These are phyloP conservation scores for Vigna unguiculata DNA, from an alignment of 306 rosid species.

Conservation along the genomic window DNA sequence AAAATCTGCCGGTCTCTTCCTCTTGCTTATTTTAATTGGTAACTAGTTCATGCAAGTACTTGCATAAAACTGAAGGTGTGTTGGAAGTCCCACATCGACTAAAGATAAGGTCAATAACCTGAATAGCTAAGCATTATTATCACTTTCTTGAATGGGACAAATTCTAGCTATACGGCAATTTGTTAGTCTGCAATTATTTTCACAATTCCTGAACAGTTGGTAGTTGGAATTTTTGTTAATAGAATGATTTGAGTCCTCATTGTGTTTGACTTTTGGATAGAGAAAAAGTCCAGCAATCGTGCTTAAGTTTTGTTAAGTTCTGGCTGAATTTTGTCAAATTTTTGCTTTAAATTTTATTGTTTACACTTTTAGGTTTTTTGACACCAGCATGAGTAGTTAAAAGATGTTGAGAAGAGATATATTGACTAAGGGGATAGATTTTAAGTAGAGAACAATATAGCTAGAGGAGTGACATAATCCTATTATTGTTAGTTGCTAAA, in stretches of 20 bases:
- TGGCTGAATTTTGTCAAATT: background rate
- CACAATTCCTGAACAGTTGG: background rate
- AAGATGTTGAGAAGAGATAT: background rate
- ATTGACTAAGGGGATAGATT: background rate
- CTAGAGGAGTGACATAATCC: background rate
- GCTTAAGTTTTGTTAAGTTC: background rate
- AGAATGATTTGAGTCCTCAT: background rate
- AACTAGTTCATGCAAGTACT: too few species aligned
- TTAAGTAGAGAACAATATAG: background rate
- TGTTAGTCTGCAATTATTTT: background rate
- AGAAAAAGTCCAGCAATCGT: background rate
- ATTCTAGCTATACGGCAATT: background rate
- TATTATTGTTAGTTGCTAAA: background rate
- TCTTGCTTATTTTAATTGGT: too few species aligned
- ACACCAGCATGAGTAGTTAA: background rate
- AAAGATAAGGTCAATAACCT: too few species aligned
- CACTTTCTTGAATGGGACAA: constrained; percentile 25
- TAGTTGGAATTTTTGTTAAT: background rate
- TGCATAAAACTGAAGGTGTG: too few species aligned
- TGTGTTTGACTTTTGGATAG: background rate
- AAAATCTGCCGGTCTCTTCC: too few species aligned
- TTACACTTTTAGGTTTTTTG: background rate
- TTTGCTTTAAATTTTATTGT: background rate
- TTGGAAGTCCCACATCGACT: too few species aligned
- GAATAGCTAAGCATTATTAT: too few species aligned